A percentile compares a stretch with the other conserved stretches of the same genome.
Evolutionary conservation across 2,329 filamentous ascomycete species (phyloP).

Genomic region (Pseudogymnoascus sp.): DNA sequence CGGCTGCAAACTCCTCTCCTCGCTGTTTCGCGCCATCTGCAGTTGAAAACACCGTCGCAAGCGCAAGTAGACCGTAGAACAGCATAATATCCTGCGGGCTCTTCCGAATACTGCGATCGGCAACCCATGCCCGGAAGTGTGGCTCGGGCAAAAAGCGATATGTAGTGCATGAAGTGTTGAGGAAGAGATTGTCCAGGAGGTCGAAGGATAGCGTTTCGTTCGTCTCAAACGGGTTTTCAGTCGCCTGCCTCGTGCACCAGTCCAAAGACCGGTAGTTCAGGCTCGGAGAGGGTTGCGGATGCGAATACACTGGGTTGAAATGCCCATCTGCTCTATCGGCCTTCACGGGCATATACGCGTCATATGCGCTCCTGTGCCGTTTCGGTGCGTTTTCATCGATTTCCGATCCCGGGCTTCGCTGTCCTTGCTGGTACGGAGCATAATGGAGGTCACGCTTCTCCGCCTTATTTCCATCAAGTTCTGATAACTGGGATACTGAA

Average conservation of each 20-base stretch:
- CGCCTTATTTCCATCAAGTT: slow-evolving; percentile 22
- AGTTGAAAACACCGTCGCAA: slow-evolving; percentile 46
- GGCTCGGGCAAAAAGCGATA: slow-evolving; percentile 47
- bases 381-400: slow-evolving; percentile 20
- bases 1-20: slow-evolving; percentile 40
- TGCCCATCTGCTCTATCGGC: neutral
- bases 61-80: slow-evolving; percentile 49
- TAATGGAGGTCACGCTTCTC: slow-evolving; percentile 22
- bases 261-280: neutral
- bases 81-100: slow-evolving; percentile 48
- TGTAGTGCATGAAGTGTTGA: slow-evolving; percentile 43
- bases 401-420: slow-evolving; percentile 23
- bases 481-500: slow-evolving; percentile 23
- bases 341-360: slow-evolving; percentile 18
- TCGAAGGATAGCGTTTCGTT: slow-evolving; percentile 41
- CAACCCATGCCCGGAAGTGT: slow-evolving; percentile 46
- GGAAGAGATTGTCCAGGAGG: slow-evolving; percentile 48
- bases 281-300: slow-evolving; percentile 9
- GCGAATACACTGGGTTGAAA: neutral
- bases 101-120: slow-evolving; percentile 35
- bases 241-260: slow-evolving; percentile 27
- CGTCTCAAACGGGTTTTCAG: slow-evolving; percentile 41
- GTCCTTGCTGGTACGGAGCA: slow-evolving; percentile 23
- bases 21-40: slow-evolving; percentile 35
- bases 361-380: slow-evolving; percentile 24